phyloP scores from a whole-genome alignment of 2,329 filamentous ascomycete species.

The Apiospora rasikravindrae region DNA sequence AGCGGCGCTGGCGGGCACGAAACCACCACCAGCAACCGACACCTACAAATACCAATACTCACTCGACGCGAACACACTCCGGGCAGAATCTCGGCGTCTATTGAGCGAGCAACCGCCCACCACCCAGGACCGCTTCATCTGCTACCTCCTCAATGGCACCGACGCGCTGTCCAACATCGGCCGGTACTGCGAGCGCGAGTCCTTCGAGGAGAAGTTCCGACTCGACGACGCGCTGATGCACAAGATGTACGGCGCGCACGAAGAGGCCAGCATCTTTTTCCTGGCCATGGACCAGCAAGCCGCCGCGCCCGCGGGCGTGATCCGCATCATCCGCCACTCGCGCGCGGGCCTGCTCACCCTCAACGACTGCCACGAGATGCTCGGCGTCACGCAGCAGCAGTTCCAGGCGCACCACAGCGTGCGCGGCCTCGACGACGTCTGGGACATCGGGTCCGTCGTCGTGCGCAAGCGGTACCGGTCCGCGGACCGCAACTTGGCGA shows the following conservation, averaged over 20 bases:
- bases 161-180: constrained; percentile 23
- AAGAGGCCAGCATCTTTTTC: constrained; percentile 25
- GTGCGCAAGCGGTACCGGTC: constrained; percentile 21
- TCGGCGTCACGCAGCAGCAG: not conserved
- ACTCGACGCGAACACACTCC: not conserved
- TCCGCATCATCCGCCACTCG: constrained; percentile 22
- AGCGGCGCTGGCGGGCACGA: not conserved
- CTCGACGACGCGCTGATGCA: constrained; percentile 24
- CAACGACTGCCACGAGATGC: constrained; percentile 20
- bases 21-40: not conserved
- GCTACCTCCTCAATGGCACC: constrained; percentile 24
- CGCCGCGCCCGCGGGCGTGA: constrained; percentile 19
- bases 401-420: constrained; percentile 22
- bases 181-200: constrained; percentile 24
- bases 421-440: constrained; percentile 10
- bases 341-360: constrained; percentile 23
- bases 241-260: constrained; percentile 22
- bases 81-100: not conserved
- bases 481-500: constrained; percentile 22
- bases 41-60: not conserved
- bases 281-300: constrained; percentile 22
- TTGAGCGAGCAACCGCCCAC: constrained; percentile 15
- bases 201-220: constrained; percentile 24
- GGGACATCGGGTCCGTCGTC: constrained; percentile 24
- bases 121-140: constrained; percentile 21